phyloP scores from a whole-genome alignment of 768 basidiomycete species.

The Boletus rex-veris region DNA sequence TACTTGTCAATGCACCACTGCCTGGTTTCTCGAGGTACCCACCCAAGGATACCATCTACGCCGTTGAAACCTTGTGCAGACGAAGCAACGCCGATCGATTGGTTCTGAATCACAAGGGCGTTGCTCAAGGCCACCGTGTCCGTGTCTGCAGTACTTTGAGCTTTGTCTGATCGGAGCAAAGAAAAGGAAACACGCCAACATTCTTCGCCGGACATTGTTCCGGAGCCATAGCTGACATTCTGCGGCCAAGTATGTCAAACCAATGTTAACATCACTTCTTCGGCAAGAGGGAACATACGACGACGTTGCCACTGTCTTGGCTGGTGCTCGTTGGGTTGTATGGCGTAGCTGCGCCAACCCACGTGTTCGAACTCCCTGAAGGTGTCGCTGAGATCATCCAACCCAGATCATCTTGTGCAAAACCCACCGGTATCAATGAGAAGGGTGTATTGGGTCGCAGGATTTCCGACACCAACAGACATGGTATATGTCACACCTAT shows the following conservation, averaged over 20 bases:
- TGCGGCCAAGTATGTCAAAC: constrained; percentile 15
- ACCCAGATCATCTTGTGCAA: not conserved
- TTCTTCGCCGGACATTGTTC: constrained; percentile 50
- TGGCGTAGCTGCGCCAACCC: constrained; percentile 49
- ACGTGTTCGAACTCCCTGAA: constrained; percentile 48
- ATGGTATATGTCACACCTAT: constrained; percentile 52
- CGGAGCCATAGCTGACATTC: constrained; percentile 55
- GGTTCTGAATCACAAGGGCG: constrained; percentile 42
- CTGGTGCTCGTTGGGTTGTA: constrained; percentile 48
- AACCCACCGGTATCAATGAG: constrained; percentile 55
- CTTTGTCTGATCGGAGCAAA: not conserved
- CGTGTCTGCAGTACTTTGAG: constrained; percentile 33
- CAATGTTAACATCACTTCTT: not conserved
- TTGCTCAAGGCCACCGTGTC: constrained; percentile 44
- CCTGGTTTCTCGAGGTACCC: not conserved
- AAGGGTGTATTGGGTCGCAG: constrained; percentile 47
- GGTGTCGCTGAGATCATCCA: not conserved
- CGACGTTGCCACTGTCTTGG: constrained; percentile 36
- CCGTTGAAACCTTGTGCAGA: constrained; percentile 41
- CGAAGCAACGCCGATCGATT: constrained; percentile 47
- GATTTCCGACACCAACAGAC: constrained; percentile 49
- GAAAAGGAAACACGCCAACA: constrained; percentile 30
- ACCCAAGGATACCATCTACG: constrained; percentile 55
- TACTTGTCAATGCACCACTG: not conserved
- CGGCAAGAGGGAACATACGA: constrained; percentile 27